Base-by-base conservation (phyloP, 2,329 filamentous ascomycete genomes). In the Apiospora phragmitis region DNA sequence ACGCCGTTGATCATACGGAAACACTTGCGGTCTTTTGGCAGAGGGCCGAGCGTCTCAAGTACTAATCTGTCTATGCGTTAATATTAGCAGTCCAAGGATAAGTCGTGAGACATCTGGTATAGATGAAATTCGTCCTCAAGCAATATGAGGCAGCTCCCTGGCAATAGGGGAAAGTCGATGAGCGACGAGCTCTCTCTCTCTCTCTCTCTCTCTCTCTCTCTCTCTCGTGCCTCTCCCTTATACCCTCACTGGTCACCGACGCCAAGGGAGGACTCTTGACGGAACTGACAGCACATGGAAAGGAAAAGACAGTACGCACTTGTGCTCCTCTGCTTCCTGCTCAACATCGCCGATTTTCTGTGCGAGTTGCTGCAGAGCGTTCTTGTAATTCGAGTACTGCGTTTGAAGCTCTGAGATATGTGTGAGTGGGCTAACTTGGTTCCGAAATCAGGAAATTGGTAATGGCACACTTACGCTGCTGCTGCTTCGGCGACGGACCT, bases 1-100 rank as follows among this genome's bases (percentile, higher is more conserved):
- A 98, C 95, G 65, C 96, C 96, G 81, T 99, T 98, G 81, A 99
- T 97, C 89, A 99, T 94, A 76, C 96, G 95, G 84, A 98, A 99
- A 84, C 95, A 98, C 85, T 98, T 99, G 78, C 96, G 93, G 75
- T 97, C 93, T 74, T 87, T 88, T 0, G 93, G 87, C 32, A 98
- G 88, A 65, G 95, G 95, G 71, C 92, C 89, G 73, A 99, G 85
- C 4, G 95, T 98, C 80, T 98, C 95, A 68, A 98, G 89, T 43
- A 99, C 96, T 75, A 98, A 93, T 83, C 96, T 98, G 75, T 73
- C 73, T 38, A n/a, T 5, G 5, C 24, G 55, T 62, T 72, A 70
- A 41, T 70, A 77, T 78, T 75, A 80, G 75, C 72, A 65, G n/a
- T n/a, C n/a, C n/a, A n/a, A n/a, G n/a, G n/a, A n/a, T n/a, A n/a